Conservation (phyloP, 345 rosid species). For the Linum lewisii region DNA sequence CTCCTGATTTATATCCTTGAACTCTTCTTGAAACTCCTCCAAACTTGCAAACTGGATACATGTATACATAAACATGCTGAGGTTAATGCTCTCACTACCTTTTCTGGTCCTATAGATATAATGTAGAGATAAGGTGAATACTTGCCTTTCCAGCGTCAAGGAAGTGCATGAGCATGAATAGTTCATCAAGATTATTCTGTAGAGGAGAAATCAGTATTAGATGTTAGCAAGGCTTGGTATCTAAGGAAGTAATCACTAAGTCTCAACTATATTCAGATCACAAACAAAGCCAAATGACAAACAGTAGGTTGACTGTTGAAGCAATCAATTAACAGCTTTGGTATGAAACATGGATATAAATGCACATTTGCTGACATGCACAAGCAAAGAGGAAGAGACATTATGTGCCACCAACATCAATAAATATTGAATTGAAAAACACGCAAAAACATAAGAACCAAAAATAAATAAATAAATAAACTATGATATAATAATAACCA, state of each 20-base stretch:
- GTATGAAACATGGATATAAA: too few species aligned
- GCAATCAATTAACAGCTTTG: background rate
- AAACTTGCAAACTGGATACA: slow-evolving; percentile 77
- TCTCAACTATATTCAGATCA: background rate
- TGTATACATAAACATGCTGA: slow-evolving; percentile 17
- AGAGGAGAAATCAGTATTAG: background rate
- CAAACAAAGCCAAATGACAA: background rate
- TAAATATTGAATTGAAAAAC: too few species aligned
- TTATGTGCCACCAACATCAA: too few species aligned
- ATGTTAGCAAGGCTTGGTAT: background rate
- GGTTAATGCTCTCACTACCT: slow-evolving; percentile 13
- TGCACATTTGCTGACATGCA: too few species aligned
- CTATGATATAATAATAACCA: background rate
- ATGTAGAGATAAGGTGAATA: slow-evolving; percentile 9
- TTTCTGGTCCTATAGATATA: slow-evolving; percentile 7
- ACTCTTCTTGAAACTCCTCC: slow-evolving; percentile 98
- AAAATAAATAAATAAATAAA: too few species aligned
- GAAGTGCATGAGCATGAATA: slow-evolving; percentile 99
- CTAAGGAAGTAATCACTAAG: background rate
- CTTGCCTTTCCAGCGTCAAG: slow-evolving; percentile 98
- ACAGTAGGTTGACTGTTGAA: background rate
- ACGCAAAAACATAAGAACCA: background rate
- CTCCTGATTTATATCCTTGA: slow-evolving; percentile 95
- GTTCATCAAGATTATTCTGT: slow-evolving; percentile 99
- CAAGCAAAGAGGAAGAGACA: too few species aligned